These are phyloP conservation scores for Aspergillus calidoustus DNA, from an alignment of 2,329 filamentous ascomycete genomes.

Conservation along the genomic window DNA sequence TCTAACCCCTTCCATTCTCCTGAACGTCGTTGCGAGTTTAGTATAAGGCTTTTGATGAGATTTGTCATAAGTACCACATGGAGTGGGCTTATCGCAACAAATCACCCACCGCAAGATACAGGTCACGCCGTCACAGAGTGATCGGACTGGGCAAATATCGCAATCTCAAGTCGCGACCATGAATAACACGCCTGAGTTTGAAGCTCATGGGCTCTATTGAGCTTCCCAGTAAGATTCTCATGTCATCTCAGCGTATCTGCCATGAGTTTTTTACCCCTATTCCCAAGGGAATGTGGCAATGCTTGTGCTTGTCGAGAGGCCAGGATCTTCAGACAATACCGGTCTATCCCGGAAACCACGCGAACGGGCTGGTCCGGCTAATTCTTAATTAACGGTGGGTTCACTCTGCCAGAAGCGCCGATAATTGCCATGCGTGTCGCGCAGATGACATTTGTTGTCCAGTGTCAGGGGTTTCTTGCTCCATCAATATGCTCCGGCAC, in stretches of 20 bases:
- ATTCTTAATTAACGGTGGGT: slow-evolving; percentile 4
- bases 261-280: neutral
- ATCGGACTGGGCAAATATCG: neutral
- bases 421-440: slow-evolving; percentile 7
- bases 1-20: neutral
- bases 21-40: neutral
- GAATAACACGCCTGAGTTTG: neutral
- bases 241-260: neutral
- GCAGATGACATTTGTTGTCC: slow-evolving; percentile 2
- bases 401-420: neutral
- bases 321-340: neutral
- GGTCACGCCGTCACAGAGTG: neutral
- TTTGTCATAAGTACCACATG: slow-evolving; percentile 16
- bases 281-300: neutral
- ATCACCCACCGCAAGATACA: neutral
- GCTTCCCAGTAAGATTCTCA: neutral
- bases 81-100: neutral
- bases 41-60: neutral
- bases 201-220: neutral
- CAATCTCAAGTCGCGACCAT: neutral
- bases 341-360: slow-evolving; percentile 15
- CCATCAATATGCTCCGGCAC: neutral
- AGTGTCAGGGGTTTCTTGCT: neutral
- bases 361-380: slow-evolving; percentile 10
- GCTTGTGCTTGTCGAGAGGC: neutral